These are phyloP conservation scores for Nemania bipapillata DNA, from an alignment of 2,329 filamentous ascomycete genomes.

Conservation along the genomic window DNA sequence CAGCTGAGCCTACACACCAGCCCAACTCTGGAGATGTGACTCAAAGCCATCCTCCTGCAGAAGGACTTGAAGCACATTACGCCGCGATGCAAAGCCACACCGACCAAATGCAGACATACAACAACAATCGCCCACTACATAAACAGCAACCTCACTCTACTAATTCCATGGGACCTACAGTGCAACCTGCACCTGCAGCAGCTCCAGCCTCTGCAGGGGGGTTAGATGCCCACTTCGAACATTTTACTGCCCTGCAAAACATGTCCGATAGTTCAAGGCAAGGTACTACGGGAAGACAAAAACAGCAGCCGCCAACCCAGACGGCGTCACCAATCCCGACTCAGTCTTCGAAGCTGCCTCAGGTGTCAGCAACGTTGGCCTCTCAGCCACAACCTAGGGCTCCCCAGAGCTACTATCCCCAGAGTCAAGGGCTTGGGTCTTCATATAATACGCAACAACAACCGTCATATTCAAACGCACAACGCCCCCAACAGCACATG, in stretches of 20 bases:
- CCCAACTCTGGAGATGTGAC: conserved; percentile 36
- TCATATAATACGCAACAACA: conserved; percentile 48
- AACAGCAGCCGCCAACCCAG: conserved; percentile 46
- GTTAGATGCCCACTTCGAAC: conserved; percentile 49
- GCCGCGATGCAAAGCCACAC: conserved; percentile 45
- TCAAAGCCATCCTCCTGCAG: conserved; percentile 42
- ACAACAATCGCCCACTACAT: conserved; percentile 43
- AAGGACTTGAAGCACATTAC: conserved; percentile 49
- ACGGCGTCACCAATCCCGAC: conserved; percentile 47
- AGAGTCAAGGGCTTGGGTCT: conserved; percentile 45
- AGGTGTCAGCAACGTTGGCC: conserved; percentile 45
- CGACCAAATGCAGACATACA: conserved; percentile 45
- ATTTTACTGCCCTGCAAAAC: conserved; percentile 47
- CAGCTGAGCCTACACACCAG: conserved; percentile 41
- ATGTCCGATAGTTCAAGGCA: conserved; percentile 44
- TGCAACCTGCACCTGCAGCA: conserved; percentile 39
- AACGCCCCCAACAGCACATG: conserved; percentile 49
- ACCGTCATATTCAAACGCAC: conserved; percentile 45
- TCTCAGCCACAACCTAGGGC: conserved; percentile 47
- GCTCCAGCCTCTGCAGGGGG: conserved; percentile 43
- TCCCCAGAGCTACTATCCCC: conserved; percentile 48
- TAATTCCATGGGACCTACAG: conserved; percentile 40
- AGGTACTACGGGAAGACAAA: conserved; percentile 43
- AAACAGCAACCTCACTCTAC: conserved; percentile 44
- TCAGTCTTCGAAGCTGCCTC: conserved; percentile 48